A percentile compares a stretch with the other conserved stretches of the same genome.
Conservation (phyloP, 2,329 filamentous ascomycete species). For the Arachnopeziza araneosa region DNA sequence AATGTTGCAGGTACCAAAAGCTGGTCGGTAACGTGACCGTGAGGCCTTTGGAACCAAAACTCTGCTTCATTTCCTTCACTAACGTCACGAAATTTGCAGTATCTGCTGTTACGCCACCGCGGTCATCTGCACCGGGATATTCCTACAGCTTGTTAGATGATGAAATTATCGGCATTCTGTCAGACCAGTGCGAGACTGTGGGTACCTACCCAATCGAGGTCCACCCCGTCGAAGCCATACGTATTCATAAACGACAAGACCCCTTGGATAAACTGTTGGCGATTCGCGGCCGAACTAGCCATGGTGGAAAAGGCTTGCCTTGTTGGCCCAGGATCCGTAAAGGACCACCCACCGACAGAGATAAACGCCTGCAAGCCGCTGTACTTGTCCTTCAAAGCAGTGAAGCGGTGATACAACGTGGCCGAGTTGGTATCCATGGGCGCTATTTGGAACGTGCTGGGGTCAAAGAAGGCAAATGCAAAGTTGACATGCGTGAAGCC, state of each 20-base stretch:
- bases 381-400: not conserved
- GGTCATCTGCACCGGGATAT: conserved; percentile 34
- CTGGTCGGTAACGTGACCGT: conserved; percentile 31
- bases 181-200: too few species aligned
- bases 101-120: conserved; percentile 34
- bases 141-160: too few species aligned
- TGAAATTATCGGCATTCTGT: too few species aligned
- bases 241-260: conserved; percentile 36
- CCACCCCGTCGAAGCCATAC: conserved; percentile 40
- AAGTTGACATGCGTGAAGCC: not conserved
- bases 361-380: not conserved
- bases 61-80: conserved; percentile 7
- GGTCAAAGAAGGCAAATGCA: not conserved
- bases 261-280: conserved; percentile 33
- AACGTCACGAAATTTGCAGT: conserved; percentile 28
- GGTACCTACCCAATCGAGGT: conserved; percentile 48
- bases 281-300: conserved; percentile 21
- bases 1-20: conserved; percentile 31
- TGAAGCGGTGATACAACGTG: not conserved
- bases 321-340: conserved; percentile 20
- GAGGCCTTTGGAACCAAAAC: conserved; percentile 27
- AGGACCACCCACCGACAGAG: conserved; percentile 15
- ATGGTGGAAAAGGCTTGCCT: conserved; percentile 30
- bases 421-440: not conserved
- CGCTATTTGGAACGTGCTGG: not conserved